Evolutionary conservation across 2,329 filamentous ascomycete genomes (phyloP), one percentile per base, ranked within the genome.

Genomic region (Leptographium wingfieldii): DNA sequence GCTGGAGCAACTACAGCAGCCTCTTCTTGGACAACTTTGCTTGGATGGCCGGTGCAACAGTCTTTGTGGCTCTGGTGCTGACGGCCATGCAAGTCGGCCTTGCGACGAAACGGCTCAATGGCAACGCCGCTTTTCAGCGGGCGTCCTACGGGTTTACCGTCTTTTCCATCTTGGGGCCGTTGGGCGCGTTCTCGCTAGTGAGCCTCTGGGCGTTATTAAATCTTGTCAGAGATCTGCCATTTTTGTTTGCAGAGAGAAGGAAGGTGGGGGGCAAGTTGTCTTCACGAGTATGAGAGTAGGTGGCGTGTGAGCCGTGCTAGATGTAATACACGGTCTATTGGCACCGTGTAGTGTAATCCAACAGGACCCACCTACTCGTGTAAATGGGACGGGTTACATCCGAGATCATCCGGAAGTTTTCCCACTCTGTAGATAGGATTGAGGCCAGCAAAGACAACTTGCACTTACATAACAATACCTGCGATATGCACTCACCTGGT

Each of bases 71-170:
- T 12, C 60, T 77, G n/a, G 65, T 75, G 11, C 65, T 78, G 55
- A 73, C 73, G 1, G 74, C 74, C 0, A 75, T 77, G 72, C 74
- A 77, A 65, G 72, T 76, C 22, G 72, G 71, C 1, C 65, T 75
- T 14, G 68, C 71, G 0, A 75, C 70, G 0, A 60, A 69, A 1
- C 55, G 57, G 58, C 66, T 73, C 2, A 22, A 35, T 1, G 54
- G 65, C 0, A 70, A 68, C 59, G 16, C 57, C 0, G 56, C 60
- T 5, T 77, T 77, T 62, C 66, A 73, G 59, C 57, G 56, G 16
- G 74, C 69, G 3, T 71, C 70, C 7, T 76, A 73, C 64, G 74
- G 73, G 12, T 76, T 77, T 56, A 69, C 63, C 14, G 25, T 67
- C 14, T 66, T 66, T 46, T 57, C 65, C 29, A 65, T 66, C 33